These are phyloP conservation scores for Boletus fagicola DNA, from an alignment of 768 basidiomycete species.

Conservation along the genomic window DNA sequence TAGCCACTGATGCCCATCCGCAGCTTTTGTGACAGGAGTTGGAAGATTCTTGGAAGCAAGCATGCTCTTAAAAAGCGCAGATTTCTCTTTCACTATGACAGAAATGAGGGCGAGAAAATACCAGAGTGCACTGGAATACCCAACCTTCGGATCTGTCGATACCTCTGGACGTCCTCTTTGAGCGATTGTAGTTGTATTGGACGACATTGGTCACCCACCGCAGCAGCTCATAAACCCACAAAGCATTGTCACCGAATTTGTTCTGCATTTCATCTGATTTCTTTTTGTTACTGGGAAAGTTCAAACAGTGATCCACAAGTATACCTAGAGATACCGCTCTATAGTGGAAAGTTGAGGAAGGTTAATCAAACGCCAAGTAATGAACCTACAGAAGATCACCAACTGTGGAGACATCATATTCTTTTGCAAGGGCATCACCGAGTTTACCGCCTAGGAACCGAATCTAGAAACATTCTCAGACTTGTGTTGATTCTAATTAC, in stretches of 20 bases:
- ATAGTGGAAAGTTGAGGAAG: conserved; percentile 1
- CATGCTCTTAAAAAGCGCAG: conserved; percentile 85
- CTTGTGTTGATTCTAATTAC: not conserved
- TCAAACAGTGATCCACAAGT: conserved; percentile 4
- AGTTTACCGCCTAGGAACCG: conserved; percentile 94
- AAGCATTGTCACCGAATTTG: conserved; percentile 75
- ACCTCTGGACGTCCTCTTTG: conserved; percentile 46
- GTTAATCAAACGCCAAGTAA: not conserved
- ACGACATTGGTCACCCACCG: conserved; percentile 47
- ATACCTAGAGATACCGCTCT: conserved; percentile 61
- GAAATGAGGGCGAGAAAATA: not conserved
- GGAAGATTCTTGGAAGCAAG: conserved; percentile 93
- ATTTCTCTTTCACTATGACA: conserved; percentile 77
- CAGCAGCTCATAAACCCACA: conserved; percentile 92
- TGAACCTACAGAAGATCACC: conserved; percentile 79
- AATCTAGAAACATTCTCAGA: conserved; percentile 52
- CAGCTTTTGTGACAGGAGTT: conserved; percentile 65
- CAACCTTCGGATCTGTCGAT: conserved; percentile 87
- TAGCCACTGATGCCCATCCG: conserved; percentile 88
- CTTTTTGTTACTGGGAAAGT: conserved; percentile 4
- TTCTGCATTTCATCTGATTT: conserved; percentile 69
- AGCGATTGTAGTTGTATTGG: not conserved
- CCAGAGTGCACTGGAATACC: conserved; percentile 1
- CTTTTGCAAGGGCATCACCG: conserved; percentile 79
- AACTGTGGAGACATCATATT: conserved; percentile 87